Evolutionary conservation across 805 yeast genomes (phyloP).

Genomic region (Dipodascus geniculatus): DNA sequence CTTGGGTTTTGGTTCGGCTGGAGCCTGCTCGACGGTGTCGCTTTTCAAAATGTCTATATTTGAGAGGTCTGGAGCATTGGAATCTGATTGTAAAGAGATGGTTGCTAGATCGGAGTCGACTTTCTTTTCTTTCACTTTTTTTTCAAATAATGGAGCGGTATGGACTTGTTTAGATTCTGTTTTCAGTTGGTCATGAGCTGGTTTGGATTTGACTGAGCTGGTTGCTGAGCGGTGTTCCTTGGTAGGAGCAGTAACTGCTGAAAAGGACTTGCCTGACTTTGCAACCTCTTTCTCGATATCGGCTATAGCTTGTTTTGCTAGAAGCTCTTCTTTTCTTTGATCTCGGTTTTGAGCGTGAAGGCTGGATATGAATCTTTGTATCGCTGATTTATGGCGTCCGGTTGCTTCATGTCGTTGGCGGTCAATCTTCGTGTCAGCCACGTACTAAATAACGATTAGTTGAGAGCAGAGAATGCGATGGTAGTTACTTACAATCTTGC

Average conservation of each 20-base stretch:
- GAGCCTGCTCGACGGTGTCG: not conserved
- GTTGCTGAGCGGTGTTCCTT: not conserved
- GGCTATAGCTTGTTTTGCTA: slow-evolving; percentile 14
- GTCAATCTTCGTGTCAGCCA: slow-evolving; percentile 27
- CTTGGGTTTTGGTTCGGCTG: not conserved
- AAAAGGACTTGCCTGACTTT: slow-evolving; percentile 4
- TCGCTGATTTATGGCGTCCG: slow-evolving; percentile 21
- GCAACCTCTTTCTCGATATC: slow-evolving; percentile 5
- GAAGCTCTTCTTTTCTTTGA: slow-evolving; percentile 9
- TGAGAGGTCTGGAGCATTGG: not conserved
- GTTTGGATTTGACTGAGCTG: not conserved
- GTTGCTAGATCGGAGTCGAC: not conserved
- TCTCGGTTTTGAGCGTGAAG: slow-evolving; percentile 21
- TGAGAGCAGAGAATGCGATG: not conserved
- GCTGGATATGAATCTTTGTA: slow-evolving; percentile 16
- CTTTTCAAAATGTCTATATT: not conserved
- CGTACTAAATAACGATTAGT: slow-evolving; percentile 22
- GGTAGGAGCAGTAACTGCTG: slow-evolving; percentile 4
- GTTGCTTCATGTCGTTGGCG: slow-evolving; percentile 27
- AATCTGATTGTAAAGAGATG: not conserved
- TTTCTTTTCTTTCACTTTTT: slow-evolving; percentile 2
- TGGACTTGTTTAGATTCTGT: not conserved
- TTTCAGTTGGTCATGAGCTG: not conserved
- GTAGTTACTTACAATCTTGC: slow-evolving; percentile 26
- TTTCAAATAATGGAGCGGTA: not conserved